Base-by-base conservation (phyloP, 176 grass and related monocot genomes). In the Bromus sterilis region DNA sequence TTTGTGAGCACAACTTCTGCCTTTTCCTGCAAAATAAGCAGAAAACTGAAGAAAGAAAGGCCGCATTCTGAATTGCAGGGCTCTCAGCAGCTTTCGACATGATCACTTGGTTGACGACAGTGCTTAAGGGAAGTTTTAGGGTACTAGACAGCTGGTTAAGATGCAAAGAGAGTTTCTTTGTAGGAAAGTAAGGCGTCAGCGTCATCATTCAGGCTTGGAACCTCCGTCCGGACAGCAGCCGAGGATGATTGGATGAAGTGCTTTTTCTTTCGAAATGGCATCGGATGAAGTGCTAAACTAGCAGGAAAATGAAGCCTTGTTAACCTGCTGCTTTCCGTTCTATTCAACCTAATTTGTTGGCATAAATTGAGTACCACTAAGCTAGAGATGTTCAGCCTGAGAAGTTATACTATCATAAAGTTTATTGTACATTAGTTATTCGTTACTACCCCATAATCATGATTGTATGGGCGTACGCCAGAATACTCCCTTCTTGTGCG, bases 141-240 rank as follows among this genome's bases (percentile, higher is more conserved):
- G 46, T 31, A 9, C 56, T 44, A 56, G 34, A 56, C 42, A 66
- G 74, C 73, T 72, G 14, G 68, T 80, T 67, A 60, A 76, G 75
- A 58, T 15, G 69, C 59, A 87, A 78, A 55, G 73, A 15, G 15
- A 51, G 33, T 12, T 16, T 1, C n/a, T n/a, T n/a, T 63, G 39
- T 32, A 36, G 16, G 26, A 84, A 80, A 75, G 69, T 76, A 58
- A 80, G 41, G 69, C 60, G 28, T 80, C 82, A 24, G 69, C 67
- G 20, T 70, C 69, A 33, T 75, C 9, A 60, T 67, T 79, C 36
- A 2, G 2, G 42, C 11, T 23, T 23, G 82, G 61, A 85, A 85
- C 77, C 80, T 70, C 77, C 71, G 39, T 40, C 30, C 5, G 48
- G 20, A n/a, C 44, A 74, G 35, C 56, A 23, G 75, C 29, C n/a